phyloP scores from a whole-genome alignment of 1,284 basidiomycete genomes.

The Tilletia horrida region DNA sequence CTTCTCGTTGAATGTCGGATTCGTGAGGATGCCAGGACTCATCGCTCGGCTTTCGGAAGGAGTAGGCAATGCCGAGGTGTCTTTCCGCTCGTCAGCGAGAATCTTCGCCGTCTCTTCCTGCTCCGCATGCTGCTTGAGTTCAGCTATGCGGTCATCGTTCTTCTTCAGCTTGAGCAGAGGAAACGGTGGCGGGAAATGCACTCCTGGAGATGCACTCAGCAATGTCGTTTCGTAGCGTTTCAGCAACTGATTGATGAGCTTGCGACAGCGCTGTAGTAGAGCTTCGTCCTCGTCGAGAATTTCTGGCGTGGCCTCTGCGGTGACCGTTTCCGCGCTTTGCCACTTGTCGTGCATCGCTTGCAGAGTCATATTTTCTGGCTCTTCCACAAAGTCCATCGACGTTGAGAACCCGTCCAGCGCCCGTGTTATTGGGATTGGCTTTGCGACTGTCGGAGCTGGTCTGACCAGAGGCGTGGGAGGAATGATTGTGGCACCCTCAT shows the following conservation, averaged over 20 bases:
- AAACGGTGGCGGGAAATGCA: slow-evolving; percentile 83
- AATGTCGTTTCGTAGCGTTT: slow-evolving; percentile 78
- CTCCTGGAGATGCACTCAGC: slow-evolving; percentile 82
- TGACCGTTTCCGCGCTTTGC: background rate
- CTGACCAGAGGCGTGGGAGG: slow-evolving; percentile 8
- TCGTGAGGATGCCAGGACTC: background rate
- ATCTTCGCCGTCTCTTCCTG: slow-evolving; percentile 20
- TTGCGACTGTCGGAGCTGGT: background rate
- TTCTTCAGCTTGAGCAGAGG: slow-evolving; percentile 81
- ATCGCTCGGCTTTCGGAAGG: slow-evolving; percentile 4
- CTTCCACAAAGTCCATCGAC: slow-evolving; percentile 33
- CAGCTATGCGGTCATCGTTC: slow-evolving; percentile 12
- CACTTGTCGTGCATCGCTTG: slow-evolving; percentile 37
- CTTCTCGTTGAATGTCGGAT: background rate
- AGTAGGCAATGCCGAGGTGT: slow-evolving; percentile 3
- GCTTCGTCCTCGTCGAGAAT: slow-evolving; percentile 16
- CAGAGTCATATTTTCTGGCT: slow-evolving; percentile 29
- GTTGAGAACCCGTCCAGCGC: slow-evolving; percentile 17
- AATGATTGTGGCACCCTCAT: slow-evolving; percentile 60
- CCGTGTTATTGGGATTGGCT: background rate
- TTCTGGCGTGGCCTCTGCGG: background rate
- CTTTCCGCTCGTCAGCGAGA: slow-evolving; percentile 2
- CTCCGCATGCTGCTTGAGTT: slow-evolving; percentile 13
- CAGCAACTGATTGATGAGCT: slow-evolving; percentile 61
- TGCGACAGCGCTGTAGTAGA: slow-evolving; percentile 1